Conservation (phyloP, 177 flowering plant genomes). For the Vitis hybrid region DNA sequence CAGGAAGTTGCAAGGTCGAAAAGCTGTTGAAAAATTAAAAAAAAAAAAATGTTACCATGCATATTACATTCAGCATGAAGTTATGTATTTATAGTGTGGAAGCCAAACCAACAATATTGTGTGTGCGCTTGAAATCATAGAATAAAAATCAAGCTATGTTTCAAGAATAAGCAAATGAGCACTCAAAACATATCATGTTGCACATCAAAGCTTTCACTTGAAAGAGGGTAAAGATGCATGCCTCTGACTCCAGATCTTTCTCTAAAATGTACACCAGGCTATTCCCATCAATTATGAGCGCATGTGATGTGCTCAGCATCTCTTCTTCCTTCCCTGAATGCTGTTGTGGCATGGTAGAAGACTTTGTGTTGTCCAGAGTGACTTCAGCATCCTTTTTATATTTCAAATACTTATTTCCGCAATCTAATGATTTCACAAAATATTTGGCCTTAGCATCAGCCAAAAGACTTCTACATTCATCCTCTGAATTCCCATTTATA, state of each 20-base stretch:
- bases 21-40: slow-evolving; percentile 50
- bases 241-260: slow-evolving; percentile 85
- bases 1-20: slow-evolving; percentile 85
- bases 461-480: slow-evolving; percentile 70
- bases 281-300: slow-evolving; percentile 85
- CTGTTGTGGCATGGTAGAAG: slow-evolving; percentile 22
- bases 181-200: slow-evolving; percentile 4
- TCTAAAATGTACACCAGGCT: slow-evolving; percentile 90
- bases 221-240: slow-evolving; percentile 27
- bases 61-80: no score
- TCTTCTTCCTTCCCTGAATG: slow-evolving; percentile 32
- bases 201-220: not conserved
- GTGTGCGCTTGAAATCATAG: not conserved
- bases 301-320: slow-evolving; percentile 34
- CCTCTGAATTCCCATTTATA: slow-evolving; percentile 79
- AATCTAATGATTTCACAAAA: slow-evolving; percentile 43
- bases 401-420: slow-evolving; percentile 26
- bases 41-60: not conserved
- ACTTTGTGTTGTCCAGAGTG: slow-evolving; percentile 33
- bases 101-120: not conserved
- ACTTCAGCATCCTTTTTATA: slow-evolving; percentile 31
- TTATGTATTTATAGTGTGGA: no score
- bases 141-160: not conserved
- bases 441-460: slow-evolving; percentile 66
- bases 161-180: not conserved